Percentiles rank a stretch among this genome's conserved stretches.
Conservation (phyloP, 1,284 basidiomycete genomes). For the Sporisorium graminicola region DNA sequence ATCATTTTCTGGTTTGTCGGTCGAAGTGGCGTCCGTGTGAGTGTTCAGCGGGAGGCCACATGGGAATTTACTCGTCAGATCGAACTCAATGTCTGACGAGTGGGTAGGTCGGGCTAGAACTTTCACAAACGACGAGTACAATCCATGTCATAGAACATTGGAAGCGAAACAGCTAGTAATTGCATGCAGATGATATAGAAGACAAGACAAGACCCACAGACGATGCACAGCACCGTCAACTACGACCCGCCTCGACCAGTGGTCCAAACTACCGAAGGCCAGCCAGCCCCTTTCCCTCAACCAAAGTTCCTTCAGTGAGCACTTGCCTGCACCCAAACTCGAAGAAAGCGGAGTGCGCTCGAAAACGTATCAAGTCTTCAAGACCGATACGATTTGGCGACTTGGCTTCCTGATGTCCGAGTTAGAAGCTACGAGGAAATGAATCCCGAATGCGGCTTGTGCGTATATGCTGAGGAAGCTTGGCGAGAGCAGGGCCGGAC, state of each 20-base stretch:
- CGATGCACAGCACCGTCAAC: neutral
- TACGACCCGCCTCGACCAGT: constrained; percentile 17
- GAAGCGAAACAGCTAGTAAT: neutral
- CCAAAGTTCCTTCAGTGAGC: neutral
- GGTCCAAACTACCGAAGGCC: constrained; percentile 28
- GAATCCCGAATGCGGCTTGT: neutral
- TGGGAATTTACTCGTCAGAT: neutral
- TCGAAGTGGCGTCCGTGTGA: neutral
- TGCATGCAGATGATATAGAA: neutral
- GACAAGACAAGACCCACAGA: neutral
- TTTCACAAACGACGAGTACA: neutral
- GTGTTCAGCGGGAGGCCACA: neutral
- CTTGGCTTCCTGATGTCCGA: neutral
- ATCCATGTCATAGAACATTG: neutral
- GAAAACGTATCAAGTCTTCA: constrained; percentile 21
- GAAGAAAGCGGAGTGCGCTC: neutral
- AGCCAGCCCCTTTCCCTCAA: neutral
- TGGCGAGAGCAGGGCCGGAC: neutral
- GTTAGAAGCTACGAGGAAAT: neutral
- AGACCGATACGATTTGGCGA: constrained; percentile 7
- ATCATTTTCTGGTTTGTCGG: neutral
- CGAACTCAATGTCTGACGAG: too few species aligned
- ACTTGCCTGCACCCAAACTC: neutral
- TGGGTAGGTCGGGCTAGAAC: too few species aligned
- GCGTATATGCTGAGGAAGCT: neutral